These are phyloP conservation scores for Geoglossum cookeanum DNA, from an alignment of 2,329 filamentous ascomycete species.

Conservation along the genomic window DNA sequence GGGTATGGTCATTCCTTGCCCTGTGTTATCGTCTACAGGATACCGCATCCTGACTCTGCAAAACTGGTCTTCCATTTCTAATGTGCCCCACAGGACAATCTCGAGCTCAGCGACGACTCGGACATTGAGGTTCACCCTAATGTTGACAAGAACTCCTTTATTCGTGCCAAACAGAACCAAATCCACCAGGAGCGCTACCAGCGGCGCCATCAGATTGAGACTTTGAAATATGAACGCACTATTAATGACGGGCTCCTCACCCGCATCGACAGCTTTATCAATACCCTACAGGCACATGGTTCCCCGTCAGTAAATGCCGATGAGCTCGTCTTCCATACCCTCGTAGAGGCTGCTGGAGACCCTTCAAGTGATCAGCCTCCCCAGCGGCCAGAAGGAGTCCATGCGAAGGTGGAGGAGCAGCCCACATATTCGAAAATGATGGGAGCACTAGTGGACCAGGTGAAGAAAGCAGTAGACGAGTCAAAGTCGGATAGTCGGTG, in stretches of 20 bases:
- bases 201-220: constrained; percentile 74
- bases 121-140: constrained; percentile 98
- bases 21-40: neutral
- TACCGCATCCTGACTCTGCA: neutral
- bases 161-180: constrained; percentile 91
- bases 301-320: constrained; percentile 49
- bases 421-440: constrained; percentile 95
- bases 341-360: constrained; percentile 63
- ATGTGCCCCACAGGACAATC: constrained; percentile 40
- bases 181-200: constrained; percentile 83
- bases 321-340: constrained; percentile 70
- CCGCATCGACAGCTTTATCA: constrained; percentile 64
- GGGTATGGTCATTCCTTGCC: constrained; percentile 27
- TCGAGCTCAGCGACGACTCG: constrained; percentile 95
- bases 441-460: constrained; percentile 84
- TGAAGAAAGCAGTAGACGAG: constrained; percentile 70
- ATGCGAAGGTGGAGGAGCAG: constrained; percentile 52
- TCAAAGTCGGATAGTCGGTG: constrained; percentile 51
- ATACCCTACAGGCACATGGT: constrained; percentile 54
- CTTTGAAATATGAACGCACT: constrained; percentile 75
- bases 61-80: neutral
- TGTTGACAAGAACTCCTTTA: constrained; percentile 96
- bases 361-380: constrained; percentile 57
- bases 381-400: constrained; percentile 60
- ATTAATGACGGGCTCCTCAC: constrained; percentile 81